A percentile compares a stretch with the other conserved stretches of the same genome.
phyloP scores from a whole-genome alignment of 1,284 basidiomycete species.

The Lentinula novae-zelandiae region DNA sequence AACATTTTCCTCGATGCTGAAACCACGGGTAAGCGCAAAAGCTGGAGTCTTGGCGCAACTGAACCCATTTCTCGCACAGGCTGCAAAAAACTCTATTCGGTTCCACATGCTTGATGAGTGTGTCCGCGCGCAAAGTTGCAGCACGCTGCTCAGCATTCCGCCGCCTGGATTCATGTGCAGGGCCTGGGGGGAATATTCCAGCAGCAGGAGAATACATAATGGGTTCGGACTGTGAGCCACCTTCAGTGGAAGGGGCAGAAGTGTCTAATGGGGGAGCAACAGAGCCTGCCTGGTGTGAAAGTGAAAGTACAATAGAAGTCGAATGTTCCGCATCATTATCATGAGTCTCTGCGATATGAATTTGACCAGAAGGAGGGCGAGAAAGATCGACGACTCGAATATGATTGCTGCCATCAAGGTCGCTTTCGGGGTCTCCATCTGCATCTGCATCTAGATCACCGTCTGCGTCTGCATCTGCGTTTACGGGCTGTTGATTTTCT shows the following conservation, averaged over 20 bases:
- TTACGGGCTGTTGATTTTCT: neutral
- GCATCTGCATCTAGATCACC: neutral
- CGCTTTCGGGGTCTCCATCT: slow-evolving; percentile 4
- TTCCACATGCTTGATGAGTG: slow-evolving; percentile 61
- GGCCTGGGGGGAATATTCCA: slow-evolving; percentile 35
- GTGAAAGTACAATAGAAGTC: neutral
- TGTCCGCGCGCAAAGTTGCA: slow-evolving; percentile 59
- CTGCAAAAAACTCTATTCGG: slow-evolving; percentile 71
- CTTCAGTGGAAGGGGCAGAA: neutral
- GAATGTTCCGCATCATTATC: neutral
- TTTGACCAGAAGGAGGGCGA: neutral
- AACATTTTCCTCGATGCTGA: slow-evolving; percentile 70
- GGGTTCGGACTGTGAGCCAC: neutral
- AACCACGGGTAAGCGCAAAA: slow-evolving; percentile 77
- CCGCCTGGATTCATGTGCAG: slow-evolving; percentile 58
- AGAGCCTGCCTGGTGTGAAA: neutral
- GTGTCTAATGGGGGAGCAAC: neutral
- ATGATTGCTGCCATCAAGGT: neutral
- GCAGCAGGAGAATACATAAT: slow-evolving; percentile 5
- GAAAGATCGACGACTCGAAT: neutral
- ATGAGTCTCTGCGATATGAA: neutral
- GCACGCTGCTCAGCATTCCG: slow-evolving; percentile 74
- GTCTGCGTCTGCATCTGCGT: neutral
- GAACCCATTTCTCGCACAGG: slow-evolving; percentile 75
- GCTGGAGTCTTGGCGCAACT: slow-evolving; percentile 65